These are phyloP conservation scores for Lachnellula suecica DNA, from an alignment of 2,329 filamentous ascomycete genomes.

Conservation along the genomic window DNA sequence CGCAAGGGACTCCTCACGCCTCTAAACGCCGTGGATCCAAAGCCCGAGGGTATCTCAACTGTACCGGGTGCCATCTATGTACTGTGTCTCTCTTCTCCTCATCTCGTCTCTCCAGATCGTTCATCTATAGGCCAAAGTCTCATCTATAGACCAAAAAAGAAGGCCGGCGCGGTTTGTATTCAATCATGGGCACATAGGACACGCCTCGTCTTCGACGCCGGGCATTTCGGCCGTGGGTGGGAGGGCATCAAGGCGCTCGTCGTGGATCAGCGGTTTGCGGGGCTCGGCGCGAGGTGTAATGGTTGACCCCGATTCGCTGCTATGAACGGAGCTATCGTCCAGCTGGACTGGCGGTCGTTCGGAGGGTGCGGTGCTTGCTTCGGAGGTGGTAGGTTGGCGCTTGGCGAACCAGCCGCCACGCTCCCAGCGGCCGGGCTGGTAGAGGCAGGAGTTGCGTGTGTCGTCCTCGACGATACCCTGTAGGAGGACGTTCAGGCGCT, in stretches of 20 bases:
- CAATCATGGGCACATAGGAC: too few species aligned
- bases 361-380: slow-evolving; percentile 10
- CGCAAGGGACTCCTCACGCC: too few species aligned
- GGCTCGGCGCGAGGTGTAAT: slow-evolving; percentile 5
- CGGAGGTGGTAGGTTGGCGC: slow-evolving; percentile 8
- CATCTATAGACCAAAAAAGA: too few species aligned
- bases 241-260: slow-evolving; percentile 11
- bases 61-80: too few species aligned
- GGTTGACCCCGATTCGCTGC: slow-evolving; percentile 17
- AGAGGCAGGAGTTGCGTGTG: slow-evolving; percentile 61
- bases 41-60: too few species aligned
- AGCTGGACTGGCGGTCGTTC: slow-evolving; percentile 7
- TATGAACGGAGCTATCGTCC: slow-evolving; percentile 6
- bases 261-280: slow-evolving; percentile 11
- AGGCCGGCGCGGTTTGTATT: too few species aligned
- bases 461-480: slow-evolving; percentile 64
- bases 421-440: slow-evolving; percentile 75
- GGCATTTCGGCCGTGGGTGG: too few species aligned
- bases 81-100: too few species aligned
- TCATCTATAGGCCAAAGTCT: too few species aligned
- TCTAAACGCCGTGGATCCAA: too few species aligned
- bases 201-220: too few species aligned
- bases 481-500: slow-evolving; percentile 67
- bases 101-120: too few species aligned
- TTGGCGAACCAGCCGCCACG: slow-evolving; percentile 76